phyloP scores from a whole-genome alignment of 2,329 filamentous ascomycete genomes.

The Ascomycota sp. region DNA sequence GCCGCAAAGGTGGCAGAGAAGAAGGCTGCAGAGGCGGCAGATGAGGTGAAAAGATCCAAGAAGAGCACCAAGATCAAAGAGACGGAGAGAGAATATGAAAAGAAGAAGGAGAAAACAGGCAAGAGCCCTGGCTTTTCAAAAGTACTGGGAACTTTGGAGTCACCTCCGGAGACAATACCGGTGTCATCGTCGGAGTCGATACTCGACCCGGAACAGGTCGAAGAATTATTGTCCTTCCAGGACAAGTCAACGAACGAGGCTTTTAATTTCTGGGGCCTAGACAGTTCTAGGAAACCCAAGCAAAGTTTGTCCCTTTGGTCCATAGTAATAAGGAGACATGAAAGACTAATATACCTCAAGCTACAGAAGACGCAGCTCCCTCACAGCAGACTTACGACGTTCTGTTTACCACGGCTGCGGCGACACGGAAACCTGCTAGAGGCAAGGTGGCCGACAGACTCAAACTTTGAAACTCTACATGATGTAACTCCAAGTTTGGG shows the following conservation, averaged over 20 bases:
- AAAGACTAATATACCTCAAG: slow-evolving; percentile 1
- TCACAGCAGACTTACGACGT: slow-evolving; percentile 17
- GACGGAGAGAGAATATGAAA: slow-evolving; percentile 5
- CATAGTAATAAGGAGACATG: neutral
- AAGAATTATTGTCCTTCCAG: slow-evolving; percentile 18
- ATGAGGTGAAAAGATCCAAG: slow-evolving; percentile 4
- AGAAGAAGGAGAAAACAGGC: slow-evolving; percentile 6
- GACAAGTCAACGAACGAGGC: slow-evolving; percentile 17
- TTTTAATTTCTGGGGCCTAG: slow-evolving; percentile 36
- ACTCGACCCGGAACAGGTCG: slow-evolving; percentile 20
- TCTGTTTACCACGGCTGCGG: slow-evolving; percentile 18
- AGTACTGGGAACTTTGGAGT: neutral
- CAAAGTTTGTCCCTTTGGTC: slow-evolving; percentile 16
- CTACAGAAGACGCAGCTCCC: slow-evolving; percentile 22
- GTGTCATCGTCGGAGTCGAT: slow-evolving; percentile 1
- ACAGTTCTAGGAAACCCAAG: slow-evolving; percentile 20
- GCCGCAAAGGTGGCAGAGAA: slow-evolving; percentile 11
- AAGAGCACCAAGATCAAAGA: slow-evolving; percentile 1
- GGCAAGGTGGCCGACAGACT: slow-evolving; percentile 36
- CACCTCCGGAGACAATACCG: slow-evolving; percentile 3
- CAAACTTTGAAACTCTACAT: slow-evolving; percentile 28
- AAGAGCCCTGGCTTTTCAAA: slow-evolving; percentile 4
- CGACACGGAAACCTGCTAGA: slow-evolving; percentile 25
- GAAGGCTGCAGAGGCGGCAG: slow-evolving; percentile 8
- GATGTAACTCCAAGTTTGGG: slow-evolving; percentile 16